Base-by-base conservation (phyloP, 1,284 basidiomycete genomes). In the Phylloporus gajari region DNA sequence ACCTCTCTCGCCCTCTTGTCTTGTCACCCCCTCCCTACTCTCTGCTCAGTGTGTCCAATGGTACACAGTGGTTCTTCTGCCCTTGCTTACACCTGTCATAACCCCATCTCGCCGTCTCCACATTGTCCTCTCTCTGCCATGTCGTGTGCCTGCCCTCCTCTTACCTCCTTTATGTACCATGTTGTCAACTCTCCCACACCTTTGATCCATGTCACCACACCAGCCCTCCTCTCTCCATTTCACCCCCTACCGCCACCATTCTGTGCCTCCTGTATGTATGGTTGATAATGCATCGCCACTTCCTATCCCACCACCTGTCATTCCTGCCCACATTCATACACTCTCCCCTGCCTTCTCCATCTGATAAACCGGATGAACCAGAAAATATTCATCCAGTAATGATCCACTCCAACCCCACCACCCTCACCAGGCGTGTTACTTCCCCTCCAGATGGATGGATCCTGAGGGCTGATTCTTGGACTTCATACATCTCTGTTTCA, bases 401-500 rank as follows among this genome's bases (percentile, higher is more conserved):
- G 1, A 80, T 85, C 51, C 79, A 77, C 38, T 75, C 70, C 60
- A 75, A 68, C 61, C 74, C 77, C 7, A 64, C 68, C 32, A 40
- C 76, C 32, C 42, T 35, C 35, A 61, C 70, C 19, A 74, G 66
- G 1, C 72, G 70, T 21, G 69, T 80, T 32, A 75, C 74, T 21
- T 68, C 78, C 27, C 83, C 74, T 62, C 68, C 82, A 1, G 86
- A 88, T 46, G 79, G 79, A 62, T 87, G 80, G 81, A 86, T 88
- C n/a, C 87, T 86, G 0, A 79, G 75, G 59, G 82, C 82, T 9
- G 78, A 83, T 65, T 72, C 80, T 69, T 72, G 75, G 69, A 76
- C 81, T 3, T 74, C 75, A 2, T 72, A 73, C 42, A 84, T 86
- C n/a, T 64, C 32, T 17, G 48, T 88, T 2, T 86, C 85, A 30